Evolutionary conservation across 2,329 filamentous ascomycete species (phyloP), one percentile per base, ranked within the genome.

Genomic region (Lachnellula subtilissima): DNA sequence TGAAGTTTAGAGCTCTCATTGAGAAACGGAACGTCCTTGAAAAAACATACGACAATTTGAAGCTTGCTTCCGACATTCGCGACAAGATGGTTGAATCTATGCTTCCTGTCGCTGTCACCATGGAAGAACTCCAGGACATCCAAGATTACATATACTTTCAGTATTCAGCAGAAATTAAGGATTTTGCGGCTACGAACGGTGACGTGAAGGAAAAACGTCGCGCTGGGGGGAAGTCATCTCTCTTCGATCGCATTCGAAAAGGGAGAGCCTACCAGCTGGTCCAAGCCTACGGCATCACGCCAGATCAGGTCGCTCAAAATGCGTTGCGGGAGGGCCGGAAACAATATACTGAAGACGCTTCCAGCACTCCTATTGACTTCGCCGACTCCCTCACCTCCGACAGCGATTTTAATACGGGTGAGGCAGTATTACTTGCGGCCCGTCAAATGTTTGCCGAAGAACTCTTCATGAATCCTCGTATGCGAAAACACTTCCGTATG

Each of bases 121-220:
- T 97, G 79, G 94, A 99, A 70, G 94, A 99, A 70, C 80, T 99
- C 17, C 94, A 99, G 70, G 94, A 99, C 71, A 75, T 99, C 22
- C 93, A 97, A 69, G 94, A 99, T 68, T 97, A 97, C 66, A 77
- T 97, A 52, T 91, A 97, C 68, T 99, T 99, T 73, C 88, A 92
- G 67, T 97, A 97, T 66, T 85, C 89, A 4, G 78, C 85, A 3
- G 85, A 96, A 70, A 78, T 97, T 49, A 93, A 89, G 69, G 92
- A 97, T 61, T 73, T 95, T 48, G 83, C 86, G 14, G 76, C 84
- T 17, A 79, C 84, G 58, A 79, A 85, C 42, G 78, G 81, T 14
- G 84, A 84, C 53, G 74, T 79, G 9, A 87, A 87, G 58, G 84
- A 85, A 56, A 87, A 69, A 48, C 84, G 86, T 58, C 87, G 92